Percentiles rank a stretch among this genome's conserved stretches.
Evolutionary conservation across 2,329 filamentous ascomycete species (phyloP).

Genomic region (Venturia nashicola): DNA sequence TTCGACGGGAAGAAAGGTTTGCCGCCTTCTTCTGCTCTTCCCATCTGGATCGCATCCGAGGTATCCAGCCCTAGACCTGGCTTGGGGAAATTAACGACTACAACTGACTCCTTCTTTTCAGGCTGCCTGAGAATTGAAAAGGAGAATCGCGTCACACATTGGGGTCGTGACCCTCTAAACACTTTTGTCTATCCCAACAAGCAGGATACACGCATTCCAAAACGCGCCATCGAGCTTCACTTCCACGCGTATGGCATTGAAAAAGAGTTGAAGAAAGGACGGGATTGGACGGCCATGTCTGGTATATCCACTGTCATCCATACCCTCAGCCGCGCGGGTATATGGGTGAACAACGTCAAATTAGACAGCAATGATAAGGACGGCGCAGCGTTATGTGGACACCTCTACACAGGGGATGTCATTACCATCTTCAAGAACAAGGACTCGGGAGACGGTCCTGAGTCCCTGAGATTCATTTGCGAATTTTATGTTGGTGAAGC

Average conservation of each 20-base stretch:
- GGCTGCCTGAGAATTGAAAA: constrained; percentile 47
- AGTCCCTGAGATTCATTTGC: constrained; percentile 29
- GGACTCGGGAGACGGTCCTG: constrained; percentile 10
- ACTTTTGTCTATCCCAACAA: constrained; percentile 52
- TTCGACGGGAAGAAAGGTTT: not conserved
- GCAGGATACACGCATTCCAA: constrained; percentile 62
- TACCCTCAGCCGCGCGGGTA: constrained; percentile 65
- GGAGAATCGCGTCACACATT: constrained; percentile 53
- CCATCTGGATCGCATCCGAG: not conserved
- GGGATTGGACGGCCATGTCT: constrained; percentile 39
- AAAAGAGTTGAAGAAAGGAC: constrained; percentile 35
- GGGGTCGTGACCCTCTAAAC: constrained; percentile 61
- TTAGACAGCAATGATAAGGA: constrained; percentile 45
- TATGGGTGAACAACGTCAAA: constrained; percentile 62
- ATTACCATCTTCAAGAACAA: constrained; percentile 42
- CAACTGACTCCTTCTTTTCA: constrained; percentile 51
- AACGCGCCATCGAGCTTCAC: constrained; percentile 66
- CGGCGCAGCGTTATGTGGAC: constrained; percentile 45
- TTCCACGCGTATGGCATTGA: constrained; percentile 62
- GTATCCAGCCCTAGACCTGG: not conserved
- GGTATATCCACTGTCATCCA: constrained; percentile 60
- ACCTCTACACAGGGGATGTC: constrained; percentile 64
- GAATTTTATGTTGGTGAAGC: constrained; percentile 31
- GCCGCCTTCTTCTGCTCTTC: not conserved
- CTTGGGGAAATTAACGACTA: constrained; percentile 52